These are phyloP conservation scores for Debaryomyces sp. DNA, from an alignment of 1,139 yeast genomes.

Conservation along the genomic window DNA sequence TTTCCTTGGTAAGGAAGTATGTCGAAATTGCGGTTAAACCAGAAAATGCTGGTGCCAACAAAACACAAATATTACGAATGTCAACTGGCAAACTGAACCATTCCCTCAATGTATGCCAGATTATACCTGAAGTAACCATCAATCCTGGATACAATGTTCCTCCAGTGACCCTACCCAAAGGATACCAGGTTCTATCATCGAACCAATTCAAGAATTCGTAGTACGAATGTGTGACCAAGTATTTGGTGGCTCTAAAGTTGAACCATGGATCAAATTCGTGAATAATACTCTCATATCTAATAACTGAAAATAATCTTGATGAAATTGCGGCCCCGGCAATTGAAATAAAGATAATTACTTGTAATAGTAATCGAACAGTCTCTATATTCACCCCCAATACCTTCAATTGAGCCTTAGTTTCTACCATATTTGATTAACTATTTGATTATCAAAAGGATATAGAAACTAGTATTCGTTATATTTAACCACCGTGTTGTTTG, in stretches of 20 bases:
- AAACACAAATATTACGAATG: constrained; percentile 92
- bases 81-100: constrained; percentile 81
- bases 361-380: constrained; percentile 54
- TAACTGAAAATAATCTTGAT: constrained; percentile 78
- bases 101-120: constrained; percentile 73
- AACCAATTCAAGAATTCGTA: constrained; percentile 97
- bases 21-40: constrained; percentile 92
- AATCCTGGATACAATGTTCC: constrained; percentile 98
- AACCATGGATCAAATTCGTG: constrained; percentile 99
- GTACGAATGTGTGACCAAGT: constrained; percentile 79
- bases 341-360: constrained; percentile 64
- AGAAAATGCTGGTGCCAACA: constrained; percentile 95
- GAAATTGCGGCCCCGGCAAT: constrained; percentile 91
- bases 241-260: constrained; percentile 92
- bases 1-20: constrained; percentile 85
- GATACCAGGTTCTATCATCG: constrained; percentile 99
- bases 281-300: constrained; percentile 90
- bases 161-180: constrained; percentile 97
- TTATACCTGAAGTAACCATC: constrained; percentile 94
- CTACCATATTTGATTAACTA: constrained; percentile 13
- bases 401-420: constrained; percentile 21
- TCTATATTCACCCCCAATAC: constrained; percentile 41
- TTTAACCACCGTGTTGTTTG: constrained; percentile 15
- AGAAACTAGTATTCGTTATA: neutral
- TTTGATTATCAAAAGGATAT: constrained; percentile 1